Percentiles rank a stretch among this genome's conserved stretches.
phyloP scores from a whole-genome alignment of 371 early-diverging fungal genomes.

The Phascolomyces articulosus region DNA sequence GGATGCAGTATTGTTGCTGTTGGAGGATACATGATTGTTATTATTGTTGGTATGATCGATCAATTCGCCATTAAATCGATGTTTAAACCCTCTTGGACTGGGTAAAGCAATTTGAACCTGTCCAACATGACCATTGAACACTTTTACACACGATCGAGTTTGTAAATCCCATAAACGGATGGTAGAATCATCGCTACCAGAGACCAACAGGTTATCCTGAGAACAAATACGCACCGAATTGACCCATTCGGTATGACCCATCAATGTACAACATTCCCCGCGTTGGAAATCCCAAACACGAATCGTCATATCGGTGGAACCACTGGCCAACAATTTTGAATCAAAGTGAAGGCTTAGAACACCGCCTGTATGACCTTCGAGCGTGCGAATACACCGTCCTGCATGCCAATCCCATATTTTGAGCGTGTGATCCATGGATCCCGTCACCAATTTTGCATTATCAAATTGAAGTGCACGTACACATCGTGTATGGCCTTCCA shows the following conservation, averaged over 20 bases:
- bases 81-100: conserved; percentile 47
- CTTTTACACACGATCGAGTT: conserved; percentile 67
- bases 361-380: conserved; percentile 86
- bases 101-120: conserved; percentile 74
- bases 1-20: conserved; percentile 8
- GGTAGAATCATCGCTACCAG: conserved; percentile 82
- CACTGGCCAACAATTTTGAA: conserved; percentile 79
- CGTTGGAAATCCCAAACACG: conserved; percentile 90
- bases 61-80: conserved; percentile 28
- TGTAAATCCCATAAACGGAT: conserved; percentile 86
- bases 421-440: conserved; percentile 93
- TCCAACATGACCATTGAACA: conserved; percentile 79
- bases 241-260: conserved; percentile 87
- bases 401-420: conserved; percentile 96
- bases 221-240: conserved; percentile 81
- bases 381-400: conserved; percentile 83
- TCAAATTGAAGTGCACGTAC: conserved; percentile 90
- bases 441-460: conserved; percentile 82
- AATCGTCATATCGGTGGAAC: conserved; percentile 86
- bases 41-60: conserved; percentile 10
- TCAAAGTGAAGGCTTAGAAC: conserved; percentile 90
- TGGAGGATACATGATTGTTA: no score
- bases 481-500: conserved; percentile 87
- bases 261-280: conserved; percentile 76
- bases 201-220: conserved; percentile 69